A percentile compares a stretch with the other conserved stretches of the same genome.
These are phyloP conservation scores for Dryadomyces sulphureus DNA, from an alignment of 2,329 filamentous ascomycete species.

Conservation along the genomic window DNA sequence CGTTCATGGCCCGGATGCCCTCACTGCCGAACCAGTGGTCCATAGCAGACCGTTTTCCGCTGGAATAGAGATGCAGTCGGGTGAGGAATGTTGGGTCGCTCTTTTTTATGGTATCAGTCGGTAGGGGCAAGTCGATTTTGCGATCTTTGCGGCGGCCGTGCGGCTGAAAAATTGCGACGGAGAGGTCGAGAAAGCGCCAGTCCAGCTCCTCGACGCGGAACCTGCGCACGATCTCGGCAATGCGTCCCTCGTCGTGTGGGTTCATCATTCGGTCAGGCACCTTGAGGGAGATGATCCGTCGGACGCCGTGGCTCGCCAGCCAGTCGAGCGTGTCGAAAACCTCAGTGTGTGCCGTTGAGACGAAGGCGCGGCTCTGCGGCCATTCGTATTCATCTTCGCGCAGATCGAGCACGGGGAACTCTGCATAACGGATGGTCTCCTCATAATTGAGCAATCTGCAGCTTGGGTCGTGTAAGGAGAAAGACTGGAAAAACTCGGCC, in stretches of 20 bases:
- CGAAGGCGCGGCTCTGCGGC: neutral
- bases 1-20: neutral
- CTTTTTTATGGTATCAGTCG: neutral
- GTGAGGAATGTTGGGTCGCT: neutral
- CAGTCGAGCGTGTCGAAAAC: conserved; percentile 7
- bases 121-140: neutral
- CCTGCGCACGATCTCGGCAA: neutral
- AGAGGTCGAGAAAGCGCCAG: conserved; percentile 7
- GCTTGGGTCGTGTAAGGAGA: neutral
- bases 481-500: conserved; percentile 6
- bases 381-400: neutral
- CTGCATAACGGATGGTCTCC: conserved; percentile 5
- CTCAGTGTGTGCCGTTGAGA: conserved; percentile 1
- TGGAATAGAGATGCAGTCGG: conserved; percentile 5
- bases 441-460: conserved; percentile 2
- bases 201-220: conserved; percentile 8
- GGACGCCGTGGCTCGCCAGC: conserved; percentile 3
- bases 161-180: conserved; percentile 2
- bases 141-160: neutral
- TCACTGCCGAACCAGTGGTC: conserved; percentile 6
- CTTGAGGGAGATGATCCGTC: conserved; percentile 6
- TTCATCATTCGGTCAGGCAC: conserved; percentile 6
- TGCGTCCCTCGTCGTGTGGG: conserved; percentile 8
- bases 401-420: conserved; percentile 6
- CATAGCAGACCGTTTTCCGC: conserved; percentile 2